phyloP scores from a whole-genome alignment of 345 rosid species.

The Camelina laxa region DNA sequence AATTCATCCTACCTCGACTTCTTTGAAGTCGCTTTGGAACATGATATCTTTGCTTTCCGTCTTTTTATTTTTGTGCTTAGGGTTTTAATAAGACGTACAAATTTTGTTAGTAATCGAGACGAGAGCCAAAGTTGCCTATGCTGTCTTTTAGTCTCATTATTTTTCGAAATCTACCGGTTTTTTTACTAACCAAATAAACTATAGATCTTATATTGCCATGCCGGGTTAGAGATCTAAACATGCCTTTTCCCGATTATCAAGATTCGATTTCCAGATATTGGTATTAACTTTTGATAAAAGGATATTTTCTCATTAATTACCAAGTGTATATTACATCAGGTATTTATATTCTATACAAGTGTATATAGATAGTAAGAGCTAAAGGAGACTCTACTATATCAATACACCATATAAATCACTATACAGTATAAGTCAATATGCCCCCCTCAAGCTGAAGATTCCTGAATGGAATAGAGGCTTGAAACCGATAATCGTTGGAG shows the following conservation, averaged over 20 bases:
- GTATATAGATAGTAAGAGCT: no score
- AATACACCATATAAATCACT: no score
- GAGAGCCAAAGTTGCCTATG: constrained; percentile 15
- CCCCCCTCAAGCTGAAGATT: no score
- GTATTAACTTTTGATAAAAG: no score
- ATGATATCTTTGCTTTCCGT: constrained; percentile 32
- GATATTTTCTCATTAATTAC: no score
- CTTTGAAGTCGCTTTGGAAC: constrained; percentile 25
- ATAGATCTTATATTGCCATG: not conserved
- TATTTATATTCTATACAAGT: no score
- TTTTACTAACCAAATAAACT: not conserved
- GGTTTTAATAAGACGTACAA: not conserved
- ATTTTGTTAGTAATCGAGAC: not conserved
- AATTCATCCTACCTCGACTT: not conserved
- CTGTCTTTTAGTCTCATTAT: not conserved
- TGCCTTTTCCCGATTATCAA: not conserved
- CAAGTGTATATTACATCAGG: no score
- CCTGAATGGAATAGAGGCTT: no score
- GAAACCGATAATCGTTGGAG: no score
- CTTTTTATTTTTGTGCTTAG: constrained; percentile 7
- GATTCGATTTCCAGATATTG: not conserved
- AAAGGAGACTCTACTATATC: no score
- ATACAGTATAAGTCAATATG: no score
- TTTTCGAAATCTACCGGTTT: not conserved
- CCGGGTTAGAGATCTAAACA: not conserved